phyloP scores from a whole-genome alignment of 495 filamentous ascomycete species.

The Penicillium daleae region DNA sequence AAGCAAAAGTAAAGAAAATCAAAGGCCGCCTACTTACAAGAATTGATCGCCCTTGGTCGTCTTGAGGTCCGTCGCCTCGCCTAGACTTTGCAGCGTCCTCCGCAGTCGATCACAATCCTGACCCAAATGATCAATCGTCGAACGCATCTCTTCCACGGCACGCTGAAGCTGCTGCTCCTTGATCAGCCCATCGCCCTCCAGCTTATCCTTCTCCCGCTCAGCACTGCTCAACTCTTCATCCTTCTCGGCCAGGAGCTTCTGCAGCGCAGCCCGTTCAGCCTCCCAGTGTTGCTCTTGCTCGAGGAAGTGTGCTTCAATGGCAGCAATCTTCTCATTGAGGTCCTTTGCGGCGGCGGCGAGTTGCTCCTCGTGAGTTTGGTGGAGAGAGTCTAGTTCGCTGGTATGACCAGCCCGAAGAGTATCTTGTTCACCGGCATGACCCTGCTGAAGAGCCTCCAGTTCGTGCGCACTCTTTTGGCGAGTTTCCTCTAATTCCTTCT shows the following conservation, averaged over 20 bases:
- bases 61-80: constrained; percentile 63
- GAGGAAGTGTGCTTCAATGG: constrained; percentile 38
- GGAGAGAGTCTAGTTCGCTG: constrained; percentile 34
- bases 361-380: constrained; percentile 28
- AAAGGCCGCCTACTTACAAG: constrained; percentile 59
- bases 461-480: constrained; percentile 26
- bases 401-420: constrained; percentile 30
- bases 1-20: constrained; percentile 17
- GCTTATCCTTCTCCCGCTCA: constrained; percentile 53
- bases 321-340: constrained; percentile 43
- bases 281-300: constrained; percentile 46
- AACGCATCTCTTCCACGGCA: constrained; percentile 53
- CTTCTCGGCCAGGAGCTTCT: constrained; percentile 46
- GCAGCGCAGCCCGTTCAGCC: constrained; percentile 37
- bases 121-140: constrained; percentile 55
- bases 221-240: constrained; percentile 38
- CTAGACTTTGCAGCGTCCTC: constrained; percentile 60
- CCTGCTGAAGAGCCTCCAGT: constrained; percentile 22
- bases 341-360: constrained; percentile 37
- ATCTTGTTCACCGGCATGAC: constrained; percentile 40
- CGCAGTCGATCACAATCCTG: constrained; percentile 60
- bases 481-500: constrained; percentile 37
- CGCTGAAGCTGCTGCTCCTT: constrained; percentile 56
- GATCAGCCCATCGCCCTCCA: constrained; percentile 49
- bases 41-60: constrained; percentile 61